A percentile compares a stretch with the other conserved stretches of the same genome.
Conservation (phyloP, 176 grass and related monocot species). For the Oryza meridionalis region DNA sequence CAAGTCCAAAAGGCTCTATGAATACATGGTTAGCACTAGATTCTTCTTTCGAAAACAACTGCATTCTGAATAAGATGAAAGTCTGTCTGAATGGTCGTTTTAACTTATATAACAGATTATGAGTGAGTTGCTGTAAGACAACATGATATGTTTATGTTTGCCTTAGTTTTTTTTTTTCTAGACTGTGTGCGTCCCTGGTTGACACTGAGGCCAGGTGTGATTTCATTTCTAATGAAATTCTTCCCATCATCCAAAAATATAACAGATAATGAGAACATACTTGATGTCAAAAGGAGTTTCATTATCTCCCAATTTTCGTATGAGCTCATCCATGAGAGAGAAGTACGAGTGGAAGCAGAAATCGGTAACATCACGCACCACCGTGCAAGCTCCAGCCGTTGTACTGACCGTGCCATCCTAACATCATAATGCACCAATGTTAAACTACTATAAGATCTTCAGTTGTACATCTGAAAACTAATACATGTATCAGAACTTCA, state of each 20-base stretch:
- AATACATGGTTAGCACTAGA: neutral
- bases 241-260: too few species aligned
- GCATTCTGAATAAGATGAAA: neutral
- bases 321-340: constrained; percentile 86
- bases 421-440: neutral
- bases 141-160: too few species aligned
- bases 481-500: neutral
- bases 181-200: too few species aligned
- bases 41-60: neutral
- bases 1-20: neutral
- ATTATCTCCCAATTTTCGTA: constrained; percentile 60
- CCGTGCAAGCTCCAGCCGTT: constrained; percentile 57
- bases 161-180: too few species aligned
- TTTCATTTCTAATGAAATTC: neutral
- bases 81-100: neutral
- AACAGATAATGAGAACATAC: constrained; percentile 47
- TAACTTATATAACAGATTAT: neutral
- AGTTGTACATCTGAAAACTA: neutral
- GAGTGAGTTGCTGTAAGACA: too few species aligned
- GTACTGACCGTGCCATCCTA: constrained; percentile 71
- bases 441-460: neutral
- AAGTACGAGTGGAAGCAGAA: constrained; percentile 93
- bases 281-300: constrained; percentile 74
- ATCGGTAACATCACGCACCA: constrained; percentile 78
- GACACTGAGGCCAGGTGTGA: too few species aligned